Conservation (phyloP, 345 rosid genomes). For the Rhizophora apiculata region DNA sequence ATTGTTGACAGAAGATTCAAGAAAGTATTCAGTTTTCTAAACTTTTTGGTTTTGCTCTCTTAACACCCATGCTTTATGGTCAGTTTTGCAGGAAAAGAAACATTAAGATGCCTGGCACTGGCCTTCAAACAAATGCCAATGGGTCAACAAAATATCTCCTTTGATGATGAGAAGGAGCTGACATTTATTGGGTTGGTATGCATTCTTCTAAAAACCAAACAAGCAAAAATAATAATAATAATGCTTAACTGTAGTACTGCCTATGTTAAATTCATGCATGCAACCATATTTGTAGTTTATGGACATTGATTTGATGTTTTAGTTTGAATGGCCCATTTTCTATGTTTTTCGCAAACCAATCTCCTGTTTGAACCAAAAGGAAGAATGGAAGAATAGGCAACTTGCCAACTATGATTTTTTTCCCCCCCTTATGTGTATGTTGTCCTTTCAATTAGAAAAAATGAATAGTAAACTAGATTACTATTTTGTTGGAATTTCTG, state of each 20-base stretch:
- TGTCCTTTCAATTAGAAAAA: no score
- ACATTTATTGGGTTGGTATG: slow-evolving; percentile 99
- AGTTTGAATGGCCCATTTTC: not conserved
- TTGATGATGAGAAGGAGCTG: slow-evolving; percentile 87
- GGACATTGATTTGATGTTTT: not conserved
- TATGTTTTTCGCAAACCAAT: not conserved
- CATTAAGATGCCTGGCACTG: slow-evolving; percentile 88
- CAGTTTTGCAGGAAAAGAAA: slow-evolving; percentile 95
- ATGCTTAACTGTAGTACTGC: not conserved
- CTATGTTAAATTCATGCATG: slow-evolving; percentile 2
- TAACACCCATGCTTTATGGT: slow-evolving; percentile 27
- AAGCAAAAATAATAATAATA: not conserved
- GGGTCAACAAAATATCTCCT: slow-evolving; percentile 66
- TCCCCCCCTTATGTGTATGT: no score
- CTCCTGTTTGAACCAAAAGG: not conserved
- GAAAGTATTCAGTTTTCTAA: not conserved
- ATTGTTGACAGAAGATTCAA: not conserved
- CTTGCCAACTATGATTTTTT: no score
- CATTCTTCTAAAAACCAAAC: slow-evolving; percentile 46
- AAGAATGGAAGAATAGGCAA: not conserved
- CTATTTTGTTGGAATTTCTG: no score
- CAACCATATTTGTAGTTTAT: not conserved
- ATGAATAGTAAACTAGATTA: not conserved
- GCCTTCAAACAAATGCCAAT: slow-evolving; percentile 78
- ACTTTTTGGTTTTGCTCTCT: slow-evolving; percentile 4